Conservation (phyloP, 176 grass and related monocot genomes). For the Cenchrus fungigraminus region DNA sequence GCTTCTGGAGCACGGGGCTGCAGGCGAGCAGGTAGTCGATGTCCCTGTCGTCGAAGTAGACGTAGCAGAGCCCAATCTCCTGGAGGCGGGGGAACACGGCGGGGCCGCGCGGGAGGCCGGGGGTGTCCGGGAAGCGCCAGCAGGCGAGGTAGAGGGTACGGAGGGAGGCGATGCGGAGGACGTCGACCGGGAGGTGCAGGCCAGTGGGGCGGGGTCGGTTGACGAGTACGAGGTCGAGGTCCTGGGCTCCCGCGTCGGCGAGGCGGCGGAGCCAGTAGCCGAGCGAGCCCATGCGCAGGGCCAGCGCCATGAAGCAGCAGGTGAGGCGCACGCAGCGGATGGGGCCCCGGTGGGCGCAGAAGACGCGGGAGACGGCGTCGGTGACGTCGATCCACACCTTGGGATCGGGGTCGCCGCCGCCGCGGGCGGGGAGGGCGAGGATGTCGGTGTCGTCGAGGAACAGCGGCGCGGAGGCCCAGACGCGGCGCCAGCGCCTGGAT, state of each 20-base stretch:
- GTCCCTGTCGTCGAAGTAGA: not conserved
- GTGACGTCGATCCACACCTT: slow-evolving; percentile 5
- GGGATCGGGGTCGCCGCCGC: not conserved
- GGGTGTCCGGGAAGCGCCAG: slow-evolving; percentile 37
- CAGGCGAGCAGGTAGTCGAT: slow-evolving; percentile 40
- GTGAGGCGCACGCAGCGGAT: slow-evolving; percentile 39
- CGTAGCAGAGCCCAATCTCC: slow-evolving; percentile 43
- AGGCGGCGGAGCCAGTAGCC: slow-evolving; percentile 25
- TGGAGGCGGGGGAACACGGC: slow-evolving; percentile 38
- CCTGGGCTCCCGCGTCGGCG: not conserved
- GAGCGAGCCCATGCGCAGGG: not conserved
- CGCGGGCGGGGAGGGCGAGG: not conserved
- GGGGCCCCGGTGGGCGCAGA: slow-evolving; percentile 19
- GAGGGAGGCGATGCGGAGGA: slow-evolving; percentile 43
- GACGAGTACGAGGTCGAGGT: slow-evolving; percentile 39
- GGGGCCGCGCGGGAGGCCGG: not conserved
- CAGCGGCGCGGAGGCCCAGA: slow-evolving; percentile 40
- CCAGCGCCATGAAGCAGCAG: not conserved
- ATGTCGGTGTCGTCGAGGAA: slow-evolving; percentile 45
- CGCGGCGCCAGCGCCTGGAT: slow-evolving; percentile 46
- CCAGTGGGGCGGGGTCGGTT: not conserved
- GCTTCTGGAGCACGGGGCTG: slow-evolving; percentile 49
- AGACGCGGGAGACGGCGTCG: not conserved
- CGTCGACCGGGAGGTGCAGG: not conserved
- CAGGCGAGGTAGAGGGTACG: slow-evolving; percentile 40